These are phyloP conservation scores for Marasmius sp. DNA, from an alignment of 1,284 basidiomycete genomes.

Conservation along the genomic window DNA sequence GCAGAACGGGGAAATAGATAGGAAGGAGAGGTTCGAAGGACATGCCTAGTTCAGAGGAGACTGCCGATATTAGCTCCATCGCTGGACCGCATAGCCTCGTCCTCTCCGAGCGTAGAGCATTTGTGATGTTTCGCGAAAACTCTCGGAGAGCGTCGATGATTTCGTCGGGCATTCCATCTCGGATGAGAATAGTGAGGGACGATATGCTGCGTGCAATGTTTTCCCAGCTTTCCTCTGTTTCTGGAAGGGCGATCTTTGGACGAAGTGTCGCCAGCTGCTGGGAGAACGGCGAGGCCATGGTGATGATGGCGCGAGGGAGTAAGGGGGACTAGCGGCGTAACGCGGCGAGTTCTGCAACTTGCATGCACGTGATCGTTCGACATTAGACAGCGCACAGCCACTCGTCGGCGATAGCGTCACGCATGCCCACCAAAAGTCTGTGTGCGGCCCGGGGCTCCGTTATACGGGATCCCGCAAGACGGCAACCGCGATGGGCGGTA, in stretches of 20 bases:
- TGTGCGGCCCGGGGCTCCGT: no score
- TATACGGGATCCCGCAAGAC: no score
- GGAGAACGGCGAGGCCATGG: not conserved
- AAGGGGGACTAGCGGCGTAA: not conserved
- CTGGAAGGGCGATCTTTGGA: constrained; percentile 49
- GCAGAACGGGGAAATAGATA: constrained; percentile 66
- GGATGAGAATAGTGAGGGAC: constrained; percentile 55
- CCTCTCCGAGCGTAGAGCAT: constrained; percentile 73
- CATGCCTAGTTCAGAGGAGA: constrained; percentile 57
- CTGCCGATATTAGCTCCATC: constrained; percentile 59
- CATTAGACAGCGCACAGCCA: not conserved
- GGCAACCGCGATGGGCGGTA: no score
- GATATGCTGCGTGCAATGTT: constrained; percentile 59
- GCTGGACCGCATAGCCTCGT: constrained; percentile 74
- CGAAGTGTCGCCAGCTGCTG: constrained; percentile 27
- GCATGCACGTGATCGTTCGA: not conserved
- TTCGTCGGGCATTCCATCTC: constrained; percentile 56
- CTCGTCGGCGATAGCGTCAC: not conserved
- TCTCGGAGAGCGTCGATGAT: constrained; percentile 55
- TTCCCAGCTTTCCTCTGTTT: constrained; percentile 86
- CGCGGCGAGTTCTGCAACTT: not conserved
- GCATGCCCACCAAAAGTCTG: no score
- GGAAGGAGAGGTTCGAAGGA: constrained; percentile 71
- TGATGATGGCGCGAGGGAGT: not conserved
- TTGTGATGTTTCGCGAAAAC: constrained; percentile 56